Base-by-base conservation (phyloP, 306 rosid genomes). In the Sesbania bispinosa region DNA sequence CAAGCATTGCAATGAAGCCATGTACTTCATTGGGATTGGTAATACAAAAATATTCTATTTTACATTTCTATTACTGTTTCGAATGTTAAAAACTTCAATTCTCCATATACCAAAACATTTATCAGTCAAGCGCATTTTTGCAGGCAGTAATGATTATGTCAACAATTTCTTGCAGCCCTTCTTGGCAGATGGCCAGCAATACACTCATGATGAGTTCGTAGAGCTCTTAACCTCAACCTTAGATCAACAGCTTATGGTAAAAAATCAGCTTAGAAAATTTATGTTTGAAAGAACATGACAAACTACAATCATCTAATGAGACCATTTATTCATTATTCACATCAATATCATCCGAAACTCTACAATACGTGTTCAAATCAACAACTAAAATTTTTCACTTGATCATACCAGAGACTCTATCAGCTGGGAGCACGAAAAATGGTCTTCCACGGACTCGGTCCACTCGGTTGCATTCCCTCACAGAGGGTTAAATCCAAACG, bases 391-490 rank as follows among this genome's bases (percentile, higher is more conserved):
- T 1, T 62, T 32, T 35, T 3, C 5, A 9, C 13, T 7, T 10
- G 19, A 27, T 65, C 33, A 2, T 36, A 10, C 2, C 36, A 90
- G 98, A 86, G 74, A 46, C 84, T 93, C 1, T 79, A 93, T 84
- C 59, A 82, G 10, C 77, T 93, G 6, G 96, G 88, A 62, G 97
- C 97, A 51, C 65, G 83, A 77, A 88, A 84, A 24, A 74, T 90
- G 62, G 76, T 85, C 4, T 39, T 90, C 54, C 85, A 93, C 52
- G 96, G 96, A 16, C 61, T 93, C 38, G 93, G 93, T 3, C 96
- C 98, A 5, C 83, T 90, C 0, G 98, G 98, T n/a, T 93, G 98
- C 79, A 90, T 93, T 78, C 96, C 98, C 24, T 93, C 98, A 10
- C 97, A 93, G 43, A 79, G 96, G 69, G 96, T 87, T 54, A 93